Percentiles rank a stretch among this genome's conserved stretches.
Evolutionary conservation across 768 basidiomycete genomes (phyloP).

Genomic region (Trametes gibbosa): DNA sequence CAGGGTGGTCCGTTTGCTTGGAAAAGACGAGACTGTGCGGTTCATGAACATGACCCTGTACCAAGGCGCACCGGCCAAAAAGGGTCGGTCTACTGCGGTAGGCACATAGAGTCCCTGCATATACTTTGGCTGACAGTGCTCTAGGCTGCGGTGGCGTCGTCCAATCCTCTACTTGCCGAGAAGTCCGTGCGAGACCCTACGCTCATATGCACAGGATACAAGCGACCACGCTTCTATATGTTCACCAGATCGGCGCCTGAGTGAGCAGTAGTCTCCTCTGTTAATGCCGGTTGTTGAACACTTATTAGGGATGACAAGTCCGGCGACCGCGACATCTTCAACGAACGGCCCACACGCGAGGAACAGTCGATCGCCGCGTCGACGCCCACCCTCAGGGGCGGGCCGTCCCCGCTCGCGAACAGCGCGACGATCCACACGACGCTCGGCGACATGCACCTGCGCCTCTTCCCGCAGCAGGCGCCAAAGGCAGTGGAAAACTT

Average conservation of each 20-base stretch:
- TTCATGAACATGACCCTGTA: slow-evolving; percentile 88
- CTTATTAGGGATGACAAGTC: slow-evolving; percentile 71
- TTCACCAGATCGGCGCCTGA: slow-evolving; percentile 91
- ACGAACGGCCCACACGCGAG: slow-evolving; percentile 94
- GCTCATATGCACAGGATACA: slow-evolving; percentile 90
- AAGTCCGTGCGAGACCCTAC: slow-evolving; percentile 86
- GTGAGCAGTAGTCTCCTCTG: slow-evolving; percentile 47
- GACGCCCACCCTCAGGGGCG: slow-evolving; percentile 43
- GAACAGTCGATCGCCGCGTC: slow-evolving; percentile 85
- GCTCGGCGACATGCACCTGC: slow-evolving; percentile 87
- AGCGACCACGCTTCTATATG: slow-evolving; percentile 89
- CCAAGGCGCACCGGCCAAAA: slow-evolving; percentile 91
- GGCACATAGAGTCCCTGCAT: slow-evolving; percentile 25
- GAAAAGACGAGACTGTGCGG: slow-evolving; percentile 91
- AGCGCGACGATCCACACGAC: slow-evolving; percentile 93
- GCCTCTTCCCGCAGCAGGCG: slow-evolving; percentile 85
- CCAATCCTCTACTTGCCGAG: slow-evolving; percentile 90
- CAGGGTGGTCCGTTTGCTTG: slow-evolving; percentile 81
- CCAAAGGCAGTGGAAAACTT: slow-evolving; percentile 99
- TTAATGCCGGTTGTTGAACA: not conserved
- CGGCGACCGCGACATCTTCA: slow-evolving; percentile 94
- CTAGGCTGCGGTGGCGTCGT: slow-evolving; percentile 92
- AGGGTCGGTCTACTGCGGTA: slow-evolving; percentile 78
- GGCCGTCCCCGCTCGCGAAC: slow-evolving; percentile 72
- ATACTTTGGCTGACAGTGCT: slow-evolving; percentile 3